Base-by-base conservation (phyloP, 1,284 basidiomycete species). In the Hemileia vastatrix region DNA sequence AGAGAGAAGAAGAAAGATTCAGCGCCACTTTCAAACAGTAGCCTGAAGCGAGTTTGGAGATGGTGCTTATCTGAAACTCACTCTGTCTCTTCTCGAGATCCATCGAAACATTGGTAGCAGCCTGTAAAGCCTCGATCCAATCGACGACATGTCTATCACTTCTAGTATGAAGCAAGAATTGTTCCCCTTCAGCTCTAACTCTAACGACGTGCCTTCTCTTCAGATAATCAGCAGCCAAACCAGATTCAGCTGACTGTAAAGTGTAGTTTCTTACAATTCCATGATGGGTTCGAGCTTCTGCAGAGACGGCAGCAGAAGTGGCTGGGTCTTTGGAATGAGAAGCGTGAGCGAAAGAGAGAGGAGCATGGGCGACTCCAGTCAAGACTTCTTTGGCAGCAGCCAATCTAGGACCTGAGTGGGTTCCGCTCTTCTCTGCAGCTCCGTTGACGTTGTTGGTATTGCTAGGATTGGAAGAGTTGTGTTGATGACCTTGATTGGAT, bases 111-210 rank as follows among this genome's bases (percentile, higher is more conserved):
- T 75, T 75, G 52, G 69, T 72, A 8, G 69, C 65, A 1, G 72
- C 73, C 49, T 75, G 74, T 33, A 75, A 50, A n/a, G 73, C 74
- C 61, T 75, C 74, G 67, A 75, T 75, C 74, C 73, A 75, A 58
- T 74, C 72, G 6, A 75, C 74, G 13, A 75, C 68, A 57, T 74
- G 72, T 19, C 68, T 65, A 54, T 75, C 71, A 63, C 68, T 71
- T 27, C 68, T 66, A 9, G 72, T 72, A 66, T 75, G 74, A 19
- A 75, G 61, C 62, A 75, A 49, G 49, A 75, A 75, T 57, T 75
- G 74, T 64, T 75, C 72, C 27, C 73, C 72, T 48, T 71, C 73
- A 19, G 67, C 67, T 19, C 73, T 68, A 6, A 75, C 68, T 47
- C 74, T 70, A 6, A 75, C 71, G 4, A 75, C 72, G 54, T 74